A percentile compares a stretch with the other conserved stretches of the same genome.
These are phyloP conservation scores for Dryadomyces sulphureus DNA, from an alignment of 2,329 filamentous ascomycete species.

Conservation along the genomic window DNA sequence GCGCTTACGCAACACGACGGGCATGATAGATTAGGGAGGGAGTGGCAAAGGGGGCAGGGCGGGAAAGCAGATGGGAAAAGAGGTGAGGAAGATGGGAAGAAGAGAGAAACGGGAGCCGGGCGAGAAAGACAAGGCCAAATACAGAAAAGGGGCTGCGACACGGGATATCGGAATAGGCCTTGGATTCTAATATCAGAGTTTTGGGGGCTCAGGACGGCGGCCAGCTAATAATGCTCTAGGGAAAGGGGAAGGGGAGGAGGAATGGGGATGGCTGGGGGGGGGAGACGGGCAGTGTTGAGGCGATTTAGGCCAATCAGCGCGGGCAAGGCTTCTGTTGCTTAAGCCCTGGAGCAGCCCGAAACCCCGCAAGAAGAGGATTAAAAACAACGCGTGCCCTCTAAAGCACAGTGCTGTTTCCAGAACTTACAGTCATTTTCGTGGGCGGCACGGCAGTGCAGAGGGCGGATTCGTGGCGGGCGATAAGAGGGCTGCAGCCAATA, in stretches of 20 bases:
- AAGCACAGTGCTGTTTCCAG: too few relatives aligned
- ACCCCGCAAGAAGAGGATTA: background rate
- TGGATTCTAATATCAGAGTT: too few relatives aligned
- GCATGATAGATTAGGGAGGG: slow-evolving; percentile 24
- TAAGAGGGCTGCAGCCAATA: too few relatives aligned
- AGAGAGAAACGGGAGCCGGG: slow-evolving; percentile 6
- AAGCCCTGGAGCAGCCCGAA: background rate
- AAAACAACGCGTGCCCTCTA: too few relatives aligned
- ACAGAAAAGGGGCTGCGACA: too few relatives aligned
- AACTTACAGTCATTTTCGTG: background rate
- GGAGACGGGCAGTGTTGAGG: background rate
- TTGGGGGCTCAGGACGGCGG: too few relatives aligned
- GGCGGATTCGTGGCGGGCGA: background rate
- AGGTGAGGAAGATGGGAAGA: slow-evolving; percentile 2
- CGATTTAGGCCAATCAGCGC: slow-evolving; percentile 4
- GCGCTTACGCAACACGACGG: slow-evolving; percentile 45
- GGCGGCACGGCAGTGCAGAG: background rate
- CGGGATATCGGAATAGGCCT: too few relatives aligned
- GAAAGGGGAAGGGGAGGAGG: slow-evolving; percentile 5
- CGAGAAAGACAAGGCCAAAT: slow-evolving; percentile 9
- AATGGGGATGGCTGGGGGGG: slow-evolving; percentile 1
- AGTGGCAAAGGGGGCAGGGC: background rate
- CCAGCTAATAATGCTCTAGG: too few relatives aligned
- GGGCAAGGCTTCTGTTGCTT: background rate
- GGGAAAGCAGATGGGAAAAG: background rate